Conservation (phyloP, 805 yeast genomes). For the Metschnikowia arizonensis region DNA sequence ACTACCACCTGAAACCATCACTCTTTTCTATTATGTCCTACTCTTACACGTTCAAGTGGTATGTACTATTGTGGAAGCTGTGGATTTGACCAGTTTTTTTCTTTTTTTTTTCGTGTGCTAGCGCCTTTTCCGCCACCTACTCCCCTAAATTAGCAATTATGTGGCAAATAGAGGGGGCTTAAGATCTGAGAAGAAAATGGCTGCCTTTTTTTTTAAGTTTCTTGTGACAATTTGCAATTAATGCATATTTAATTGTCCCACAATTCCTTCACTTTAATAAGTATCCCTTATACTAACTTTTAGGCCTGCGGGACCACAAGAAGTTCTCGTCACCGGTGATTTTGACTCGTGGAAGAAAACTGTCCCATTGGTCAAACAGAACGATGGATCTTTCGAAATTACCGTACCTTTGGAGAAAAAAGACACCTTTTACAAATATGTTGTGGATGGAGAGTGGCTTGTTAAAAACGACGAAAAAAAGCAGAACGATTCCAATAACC, state of each 20-base stretch:
- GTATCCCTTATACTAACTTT: conserved; percentile 22
- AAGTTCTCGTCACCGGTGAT: conserved; percentile 62
- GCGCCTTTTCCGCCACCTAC: background rate
- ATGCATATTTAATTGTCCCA: too few species aligned
- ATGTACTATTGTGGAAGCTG: too few species aligned
- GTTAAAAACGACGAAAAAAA: conserved; percentile 36
- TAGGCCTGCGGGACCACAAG: conserved; percentile 45
- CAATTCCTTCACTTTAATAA: too few species aligned
- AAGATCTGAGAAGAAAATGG: too few species aligned
- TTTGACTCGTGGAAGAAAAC: conserved; percentile 53
- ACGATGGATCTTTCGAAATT: conserved; percentile 57
- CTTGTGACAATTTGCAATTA: too few species aligned
- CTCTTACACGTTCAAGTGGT: conserved; percentile 39
- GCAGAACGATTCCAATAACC: conserved; percentile 48
- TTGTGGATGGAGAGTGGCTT: conserved; percentile 69
- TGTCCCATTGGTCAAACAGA: conserved; percentile 54
- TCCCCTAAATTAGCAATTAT: background rate
- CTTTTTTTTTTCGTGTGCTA: background rate
- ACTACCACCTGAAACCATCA: background rate
- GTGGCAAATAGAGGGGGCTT: background rate
- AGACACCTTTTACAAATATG: conserved; percentile 51
- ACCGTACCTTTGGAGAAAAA: conserved; percentile 49
- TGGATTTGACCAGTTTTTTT: too few species aligned
- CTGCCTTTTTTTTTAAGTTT: too few species aligned
- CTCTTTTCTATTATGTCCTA: conserved; percentile 25